Evolutionary conservation across 768 basidiomycete genomes (phyloP).

Genomic region (Leccinum uliginosum): DNA sequence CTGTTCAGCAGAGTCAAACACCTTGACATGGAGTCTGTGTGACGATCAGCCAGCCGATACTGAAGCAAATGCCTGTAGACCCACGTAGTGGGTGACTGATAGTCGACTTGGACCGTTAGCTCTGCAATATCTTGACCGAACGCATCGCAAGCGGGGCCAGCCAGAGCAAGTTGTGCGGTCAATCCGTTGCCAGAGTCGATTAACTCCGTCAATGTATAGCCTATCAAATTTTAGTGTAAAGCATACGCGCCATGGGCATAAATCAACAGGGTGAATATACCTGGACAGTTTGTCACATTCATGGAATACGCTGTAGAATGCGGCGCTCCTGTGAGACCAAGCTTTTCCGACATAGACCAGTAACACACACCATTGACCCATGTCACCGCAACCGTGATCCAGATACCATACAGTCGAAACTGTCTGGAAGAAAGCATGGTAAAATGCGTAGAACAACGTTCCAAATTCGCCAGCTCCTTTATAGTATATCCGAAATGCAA

Average conservation of each 20-base stretch:
- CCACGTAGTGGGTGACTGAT: conserved; percentile 50
- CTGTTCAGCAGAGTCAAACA: conserved; percentile 51
- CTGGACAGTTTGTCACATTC: conserved; percentile 29
- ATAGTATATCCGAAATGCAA: neutral
- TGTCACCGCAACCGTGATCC: neutral
- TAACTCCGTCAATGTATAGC: conserved; percentile 47
- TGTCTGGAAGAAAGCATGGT: neutral
- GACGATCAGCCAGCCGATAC: neutral
- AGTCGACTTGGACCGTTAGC: conserved; percentile 58
- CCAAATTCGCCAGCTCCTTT: neutral
- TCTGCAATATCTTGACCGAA: conserved; percentile 55
- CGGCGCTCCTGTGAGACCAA: neutral
- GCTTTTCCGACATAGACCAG: neutral
- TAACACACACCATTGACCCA: neutral
- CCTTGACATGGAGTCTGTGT: conserved; percentile 60
- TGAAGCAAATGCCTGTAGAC: neutral
- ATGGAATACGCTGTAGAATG: neutral
- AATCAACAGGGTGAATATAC: conserved; percentile 1
- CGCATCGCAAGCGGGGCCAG: conserved; percentile 55
- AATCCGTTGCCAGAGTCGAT: conserved; percentile 43
- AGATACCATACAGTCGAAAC: neutral
- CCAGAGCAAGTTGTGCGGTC: conserved; percentile 48
- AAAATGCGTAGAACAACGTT: neutral
- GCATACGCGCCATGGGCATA: neutral
- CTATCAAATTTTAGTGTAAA: conserved; percentile 26